A percentile compares a stretch with the other conserved stretches of the same genome.
Conservation (phyloP, 768 basidiomycete genomes). For the Lactifluus piperatus region DNA sequence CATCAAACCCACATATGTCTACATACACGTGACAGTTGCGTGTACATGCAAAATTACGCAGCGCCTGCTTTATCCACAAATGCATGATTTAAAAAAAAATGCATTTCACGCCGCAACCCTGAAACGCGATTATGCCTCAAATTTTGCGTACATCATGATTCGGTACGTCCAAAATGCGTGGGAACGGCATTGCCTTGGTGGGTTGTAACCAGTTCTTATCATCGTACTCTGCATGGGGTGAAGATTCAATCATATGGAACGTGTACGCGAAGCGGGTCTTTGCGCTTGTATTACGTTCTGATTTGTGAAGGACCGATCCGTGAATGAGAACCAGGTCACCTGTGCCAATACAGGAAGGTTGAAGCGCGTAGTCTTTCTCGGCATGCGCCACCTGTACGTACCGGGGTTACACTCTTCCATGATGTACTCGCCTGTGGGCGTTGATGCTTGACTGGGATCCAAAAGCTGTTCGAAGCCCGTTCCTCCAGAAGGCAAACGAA, state of each 20-base stretch:
- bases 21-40: background rate
- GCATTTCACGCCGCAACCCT: background rate
- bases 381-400: slow-evolving; percentile 20
- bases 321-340: slow-evolving; percentile 94
- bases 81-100: background rate
- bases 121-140: slow-evolving; percentile 8
- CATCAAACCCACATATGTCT: background rate
- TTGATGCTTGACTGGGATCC: slow-evolving; percentile 27
- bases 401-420: slow-evolving; percentile 70
- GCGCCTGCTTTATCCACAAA: background rate
- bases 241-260: slow-evolving; percentile 87
- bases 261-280: slow-evolving; percentile 90
- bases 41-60: background rate
- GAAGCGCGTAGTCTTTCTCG: background rate
- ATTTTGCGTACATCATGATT: slow-evolving; percentile 21
- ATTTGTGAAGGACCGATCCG: slow-evolving; percentile 87
- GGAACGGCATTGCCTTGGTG: slow-evolving; percentile 74
- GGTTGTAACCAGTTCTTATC: slow-evolving; percentile 96
- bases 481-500: slow-evolving; percentile 65
- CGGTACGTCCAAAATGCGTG: slow-evolving; percentile 39
- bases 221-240: slow-evolving; percentile 66
- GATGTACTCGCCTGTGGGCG: slow-evolving; percentile 43
- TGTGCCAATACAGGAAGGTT: slow-evolving; percentile 26
- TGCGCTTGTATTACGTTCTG: slow-evolving; percentile 73
- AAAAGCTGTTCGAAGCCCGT: slow-evolving; percentile 74